These are phyloP conservation scores for Cyberlindnera misumaiensis DNA, from an alignment of 805 yeast species.

Conservation along the genomic window DNA sequence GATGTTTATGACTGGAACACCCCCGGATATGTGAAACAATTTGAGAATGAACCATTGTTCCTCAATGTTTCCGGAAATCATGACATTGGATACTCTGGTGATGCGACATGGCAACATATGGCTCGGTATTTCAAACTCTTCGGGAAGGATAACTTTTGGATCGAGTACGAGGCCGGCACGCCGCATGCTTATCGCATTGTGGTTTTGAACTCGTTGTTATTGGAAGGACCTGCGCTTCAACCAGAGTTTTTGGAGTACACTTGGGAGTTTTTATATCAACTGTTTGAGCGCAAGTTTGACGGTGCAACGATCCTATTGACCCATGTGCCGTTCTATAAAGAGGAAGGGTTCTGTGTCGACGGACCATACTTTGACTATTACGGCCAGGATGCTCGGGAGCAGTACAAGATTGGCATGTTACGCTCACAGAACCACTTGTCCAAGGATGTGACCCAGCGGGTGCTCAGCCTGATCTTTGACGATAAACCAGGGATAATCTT, in stretches of 20 bases:
- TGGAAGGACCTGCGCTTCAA: slow-evolving; percentile 89
- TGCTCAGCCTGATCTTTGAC: slow-evolving; percentile 66
- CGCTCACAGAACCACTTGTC: slow-evolving; percentile 85
- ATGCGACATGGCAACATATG: slow-evolving; percentile 87
- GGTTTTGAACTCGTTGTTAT: slow-evolving; percentile 72
- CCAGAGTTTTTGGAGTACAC: slow-evolving; percentile 60
- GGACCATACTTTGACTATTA: slow-evolving; percentile 71
- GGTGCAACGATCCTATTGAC: slow-evolving; percentile 83
- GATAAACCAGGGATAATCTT: slow-evolving; percentile 69
- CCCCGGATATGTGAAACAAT: slow-evolving; percentile 20
- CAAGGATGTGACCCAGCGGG: slow-evolving; percentile 54
- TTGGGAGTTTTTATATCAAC: slow-evolving; percentile 63
- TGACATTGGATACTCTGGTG: slow-evolving; percentile 94
- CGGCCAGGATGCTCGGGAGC: slow-evolving; percentile 47
- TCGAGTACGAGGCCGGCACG: slow-evolving; percentile 56
- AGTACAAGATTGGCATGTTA: slow-evolving; percentile 61
- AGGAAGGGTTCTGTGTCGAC: slow-evolving; percentile 77
- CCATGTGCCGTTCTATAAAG: slow-evolving; percentile 85
- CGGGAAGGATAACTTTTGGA: slow-evolving; percentile 82
- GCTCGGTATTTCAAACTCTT: slow-evolving; percentile 65
- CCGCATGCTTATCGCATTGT: slow-evolving; percentile 81
- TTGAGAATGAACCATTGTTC: slow-evolving; percentile 54
- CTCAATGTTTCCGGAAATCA: slow-evolving; percentile 91
- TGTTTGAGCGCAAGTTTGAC: slow-evolving; percentile 47
- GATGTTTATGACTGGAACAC: slow-evolving; percentile 66